Evolutionary conservation across 2,329 filamentous ascomycete genomes (phyloP), one percentile per base, ranked within the genome.

Genomic region (Tolypocladium ovalisporum): DNA sequence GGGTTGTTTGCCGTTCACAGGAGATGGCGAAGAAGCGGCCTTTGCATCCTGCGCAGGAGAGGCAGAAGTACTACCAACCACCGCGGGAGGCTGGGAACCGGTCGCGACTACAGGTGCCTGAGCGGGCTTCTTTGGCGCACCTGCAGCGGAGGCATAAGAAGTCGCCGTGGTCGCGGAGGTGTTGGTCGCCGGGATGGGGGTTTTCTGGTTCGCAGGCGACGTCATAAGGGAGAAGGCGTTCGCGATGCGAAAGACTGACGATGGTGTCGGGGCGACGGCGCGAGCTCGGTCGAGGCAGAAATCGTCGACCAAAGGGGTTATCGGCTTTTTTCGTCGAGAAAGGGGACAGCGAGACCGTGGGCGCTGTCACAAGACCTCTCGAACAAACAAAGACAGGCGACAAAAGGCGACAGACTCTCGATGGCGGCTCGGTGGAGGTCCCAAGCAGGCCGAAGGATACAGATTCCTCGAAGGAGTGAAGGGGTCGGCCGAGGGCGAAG

Each of bases 1-100:
- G 73, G 85, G 79, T 64, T 80, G 78, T 76, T 88, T 88, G 81
- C 90, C 90, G 82, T 96, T 96, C 82, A 95, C 83, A 72, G 88
- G 84, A 79, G 89, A 86, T 67, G 84, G 82, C 67, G 86, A 83
- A 70, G 83, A 83, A 70, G 83, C 79, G 72, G 82, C 75, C 71
- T 85, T 85, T 65, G 80, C 83, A 73, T 83, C 79, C 71, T 80
- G 73, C 68, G 75, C 70, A 64, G 78, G 70, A 62, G 75, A 71
- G 69, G 71, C 70, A 66, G 79, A 76, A 58, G 78, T 76, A 59
- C 77, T 78, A 68, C 78, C 79, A 69, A 81, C 76, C 70, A 80
- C 81, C 71, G 81, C 75, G 61, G 80, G 78, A 64, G 76, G 62
- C 60, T 71, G 65, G 63, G 82, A 80, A 70, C 81, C 80, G 71